These are phyloP conservation scores for Tuber magnatum DNA, from an alignment of 495 filamentous ascomycete genomes.

Conservation along the genomic window DNA sequence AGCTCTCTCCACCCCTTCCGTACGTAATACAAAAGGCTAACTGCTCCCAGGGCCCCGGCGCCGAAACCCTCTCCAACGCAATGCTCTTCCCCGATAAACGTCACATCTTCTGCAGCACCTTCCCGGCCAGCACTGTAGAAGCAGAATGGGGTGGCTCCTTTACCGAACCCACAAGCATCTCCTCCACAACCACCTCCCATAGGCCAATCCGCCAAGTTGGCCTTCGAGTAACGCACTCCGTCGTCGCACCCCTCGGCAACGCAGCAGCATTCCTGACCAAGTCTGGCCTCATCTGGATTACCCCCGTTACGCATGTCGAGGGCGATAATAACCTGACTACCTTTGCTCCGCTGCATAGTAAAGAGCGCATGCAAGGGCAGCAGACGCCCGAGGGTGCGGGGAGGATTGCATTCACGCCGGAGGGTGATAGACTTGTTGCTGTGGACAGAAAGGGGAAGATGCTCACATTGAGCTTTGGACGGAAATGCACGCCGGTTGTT, in stretches of 20 bases:
- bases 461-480: conserved; percentile 28
- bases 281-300: conserved; percentile 36
- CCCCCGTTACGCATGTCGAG: conserved; percentile 29
- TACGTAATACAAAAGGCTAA: conserved; percentile 4
- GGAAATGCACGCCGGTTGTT: conserved; percentile 13
- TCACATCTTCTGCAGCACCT: conserved; percentile 38
- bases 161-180: conserved; percentile 29
- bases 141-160: conserved; percentile 38
- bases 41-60: conserved; percentile 28
- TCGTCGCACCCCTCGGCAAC: conserved; percentile 34
- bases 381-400: conserved; percentile 24
- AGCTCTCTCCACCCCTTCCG: background rate
- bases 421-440: conserved; percentile 34
- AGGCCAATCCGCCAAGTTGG: conserved; percentile 33
- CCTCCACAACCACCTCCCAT: conserved; percentile 20
- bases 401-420: conserved; percentile 31
- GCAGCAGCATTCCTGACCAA: conserved; percentile 37
- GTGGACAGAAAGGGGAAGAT: conserved; percentile 40
- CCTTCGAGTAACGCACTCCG: conserved; percentile 26
- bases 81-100: conserved; percentile 35
- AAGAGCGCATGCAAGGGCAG: conserved; percentile 28
- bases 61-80: conserved; percentile 31
- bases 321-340: conserved; percentile 38
- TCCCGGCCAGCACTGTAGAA: conserved; percentile 30
- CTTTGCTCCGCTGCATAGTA: conserved; percentile 18